Evolutionary conservation across 78 protist genomes (phyloP).

Genomic region (Bodo saltans): DNA sequence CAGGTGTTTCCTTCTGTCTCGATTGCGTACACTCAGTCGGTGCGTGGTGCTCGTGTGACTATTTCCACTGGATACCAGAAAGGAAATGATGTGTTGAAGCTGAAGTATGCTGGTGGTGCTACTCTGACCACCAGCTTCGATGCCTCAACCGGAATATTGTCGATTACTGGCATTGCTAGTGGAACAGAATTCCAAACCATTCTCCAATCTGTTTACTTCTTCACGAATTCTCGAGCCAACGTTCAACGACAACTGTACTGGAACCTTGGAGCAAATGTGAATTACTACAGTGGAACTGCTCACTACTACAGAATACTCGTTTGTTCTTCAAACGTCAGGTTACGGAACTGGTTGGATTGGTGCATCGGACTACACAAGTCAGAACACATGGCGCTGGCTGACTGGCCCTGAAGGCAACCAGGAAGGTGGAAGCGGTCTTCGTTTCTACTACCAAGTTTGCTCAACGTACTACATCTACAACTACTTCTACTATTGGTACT

Average conservation of each 20-base stretch:
- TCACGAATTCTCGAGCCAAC: neutral
- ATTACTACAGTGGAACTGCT: constrained; percentile 1
- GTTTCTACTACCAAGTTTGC: neutral
- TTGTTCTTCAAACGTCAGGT: neutral
- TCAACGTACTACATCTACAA: neutral
- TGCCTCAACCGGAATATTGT: neutral
- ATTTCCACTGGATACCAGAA: neutral
- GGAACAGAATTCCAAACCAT: neutral
- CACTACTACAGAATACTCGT: constrained; percentile 20
- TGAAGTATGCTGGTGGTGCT: neutral
- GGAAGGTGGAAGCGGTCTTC: neutral
- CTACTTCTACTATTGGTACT: neutral
- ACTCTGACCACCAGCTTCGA: neutral
- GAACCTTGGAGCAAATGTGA: neutral
- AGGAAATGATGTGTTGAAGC: neutral
- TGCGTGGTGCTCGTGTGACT: neutral
- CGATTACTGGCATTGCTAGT: neutral
- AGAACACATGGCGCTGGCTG: constrained; percentile 3
- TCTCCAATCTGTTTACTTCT: neutral
- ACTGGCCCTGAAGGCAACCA: constrained; percentile 20
- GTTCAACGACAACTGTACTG: neutral
- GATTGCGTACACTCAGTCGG: neutral
- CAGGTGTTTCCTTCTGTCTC: neutral
- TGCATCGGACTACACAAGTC: neutral
- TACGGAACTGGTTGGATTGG: neutral